These are phyloP conservation scores for Cucurbita pepo DNA, from an alignment of 306 rosid genomes.

Conservation along the genomic window DNA sequence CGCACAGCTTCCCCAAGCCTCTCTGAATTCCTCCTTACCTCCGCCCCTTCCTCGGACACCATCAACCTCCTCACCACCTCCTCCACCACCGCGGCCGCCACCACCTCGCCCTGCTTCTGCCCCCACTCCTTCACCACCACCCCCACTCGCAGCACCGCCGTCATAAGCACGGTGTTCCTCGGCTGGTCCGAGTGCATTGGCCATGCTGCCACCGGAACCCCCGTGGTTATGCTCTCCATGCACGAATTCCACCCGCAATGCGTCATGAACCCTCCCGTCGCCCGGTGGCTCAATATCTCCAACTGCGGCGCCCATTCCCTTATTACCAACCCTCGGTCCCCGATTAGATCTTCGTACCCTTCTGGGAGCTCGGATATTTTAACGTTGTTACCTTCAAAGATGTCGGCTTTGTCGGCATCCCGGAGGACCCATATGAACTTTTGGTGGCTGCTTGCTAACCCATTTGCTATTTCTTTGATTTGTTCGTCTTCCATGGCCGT, in stretches of 20 bases:
- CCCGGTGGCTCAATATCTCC: constrained; percentile 35
- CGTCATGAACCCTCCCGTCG: constrained; percentile 55
- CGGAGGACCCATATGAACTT: constrained; percentile 59
- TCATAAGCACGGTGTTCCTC: constrained; percentile 41
- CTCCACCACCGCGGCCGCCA: constrained; percentile 16
- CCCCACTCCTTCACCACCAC: constrained; percentile 27
- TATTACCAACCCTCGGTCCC: constrained; percentile 22
- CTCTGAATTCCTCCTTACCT: constrained; percentile 30
- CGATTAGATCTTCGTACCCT: constrained; percentile 20
- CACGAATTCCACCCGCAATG: constrained; percentile 83
- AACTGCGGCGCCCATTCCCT: constrained; percentile 64
- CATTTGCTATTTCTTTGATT: constrained; percentile 40
- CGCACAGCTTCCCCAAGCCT: constrained; percentile 19
- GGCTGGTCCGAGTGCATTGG: constrained; percentile 83
- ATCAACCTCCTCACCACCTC: constrained; percentile 32
- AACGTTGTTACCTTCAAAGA: background rate
- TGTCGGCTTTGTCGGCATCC: constrained; percentile 51
- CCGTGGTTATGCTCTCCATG: constrained; percentile 56
- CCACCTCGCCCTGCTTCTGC: constrained; percentile 8
- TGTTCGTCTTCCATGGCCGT: constrained; percentile 38
- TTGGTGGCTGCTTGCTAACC: constrained; percentile 43
- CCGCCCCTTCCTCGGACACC: constrained; percentile 35
- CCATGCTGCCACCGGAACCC: constrained; percentile 71
- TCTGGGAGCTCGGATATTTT: constrained; percentile 21
- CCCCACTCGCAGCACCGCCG: constrained; percentile 32